phyloP scores from a whole-genome alignment of 2,329 filamentous ascomycete genomes.

The Penicillium crustosum region DNA sequence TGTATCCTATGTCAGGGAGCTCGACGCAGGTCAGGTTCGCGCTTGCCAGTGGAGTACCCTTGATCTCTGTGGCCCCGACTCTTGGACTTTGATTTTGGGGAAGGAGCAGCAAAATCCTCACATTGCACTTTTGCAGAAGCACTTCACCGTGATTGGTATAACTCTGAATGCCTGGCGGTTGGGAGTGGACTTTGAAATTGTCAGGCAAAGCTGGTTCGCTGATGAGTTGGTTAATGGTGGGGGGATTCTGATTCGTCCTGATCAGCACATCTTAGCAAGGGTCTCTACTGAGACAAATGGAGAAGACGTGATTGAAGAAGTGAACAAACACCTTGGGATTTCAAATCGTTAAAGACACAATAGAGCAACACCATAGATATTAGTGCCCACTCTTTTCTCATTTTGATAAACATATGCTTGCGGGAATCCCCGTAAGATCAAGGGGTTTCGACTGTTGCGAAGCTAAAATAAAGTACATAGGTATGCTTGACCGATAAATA shows the following conservation, averaged over 20 bases:
- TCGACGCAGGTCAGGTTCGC: conserved; percentile 26
- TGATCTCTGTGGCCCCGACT: conserved; percentile 36
- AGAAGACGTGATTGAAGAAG: background rate
- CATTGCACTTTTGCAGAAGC: background rate
- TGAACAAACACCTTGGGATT: conserved; percentile 4
- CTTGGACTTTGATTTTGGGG: conserved; percentile 34
- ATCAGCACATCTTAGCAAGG: conserved; percentile 39
- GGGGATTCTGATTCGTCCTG: conserved; percentile 39
- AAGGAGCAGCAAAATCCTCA: background rate
- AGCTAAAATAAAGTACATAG: background rate
- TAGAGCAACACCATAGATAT: background rate
- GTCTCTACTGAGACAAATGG: background rate
- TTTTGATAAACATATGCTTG: background rate
- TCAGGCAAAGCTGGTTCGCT: conserved; percentile 1
- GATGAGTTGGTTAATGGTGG: conserved; percentile 25
- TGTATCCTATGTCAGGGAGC: conserved; percentile 37
- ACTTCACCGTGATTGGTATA: background rate
- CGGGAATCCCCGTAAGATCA: background rate
- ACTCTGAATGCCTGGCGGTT: background rate
- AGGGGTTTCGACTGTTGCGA: rapidly evolving
- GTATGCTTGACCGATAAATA: too few relatives aligned
- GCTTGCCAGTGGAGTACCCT: conserved; percentile 36
- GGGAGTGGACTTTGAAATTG: background rate
- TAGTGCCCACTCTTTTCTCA: background rate
- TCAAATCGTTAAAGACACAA: background rate